Percentiles rank a stretch among this genome's conserved stretches.
These are phyloP conservation scores for Vishniacozyma victoriae DNA, from an alignment of 768 basidiomycete genomes.

Conservation along the genomic window DNA sequence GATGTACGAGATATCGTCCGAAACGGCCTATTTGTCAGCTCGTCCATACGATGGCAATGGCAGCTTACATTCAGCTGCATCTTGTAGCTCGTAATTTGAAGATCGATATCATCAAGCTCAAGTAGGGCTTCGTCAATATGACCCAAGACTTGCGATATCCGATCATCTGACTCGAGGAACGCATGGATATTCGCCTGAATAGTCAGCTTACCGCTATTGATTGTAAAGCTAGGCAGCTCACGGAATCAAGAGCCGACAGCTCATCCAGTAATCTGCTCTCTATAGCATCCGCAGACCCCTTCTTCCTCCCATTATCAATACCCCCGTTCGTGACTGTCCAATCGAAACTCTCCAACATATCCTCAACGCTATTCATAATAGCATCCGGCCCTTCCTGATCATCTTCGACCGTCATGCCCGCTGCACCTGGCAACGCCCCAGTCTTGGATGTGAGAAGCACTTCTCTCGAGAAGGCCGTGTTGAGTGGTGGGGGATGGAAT, in stretches of 20 bases:
- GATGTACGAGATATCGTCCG: slow-evolving; percentile 90
- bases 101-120: slow-evolving; percentile 86
- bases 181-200: slow-evolving; percentile 95
- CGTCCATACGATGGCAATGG: not conserved
- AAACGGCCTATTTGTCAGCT: slow-evolving; percentile 63
- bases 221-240: slow-evolving; percentile 43
- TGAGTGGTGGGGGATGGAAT: slow-evolving; percentile 42
- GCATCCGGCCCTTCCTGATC: slow-evolving; percentile 63
- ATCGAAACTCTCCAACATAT: slow-evolving; percentile 98
- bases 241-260: slow-evolving; percentile 87
- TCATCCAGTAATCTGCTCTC: slow-evolving; percentile 85
- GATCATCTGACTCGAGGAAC: slow-evolving; percentile 91
- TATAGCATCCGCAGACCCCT: slow-evolving; percentile 81
- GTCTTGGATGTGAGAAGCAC: slow-evolving; percentile 37
- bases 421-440: slow-evolving; percentile 29
- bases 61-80: slow-evolving; percentile 82
- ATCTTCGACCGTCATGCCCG: slow-evolving; percentile 54
- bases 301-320: slow-evolving; percentile 51
- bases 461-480: slow-evolving; percentile 45
- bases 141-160: slow-evolving; percentile 75
- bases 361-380: slow-evolving; percentile 86
- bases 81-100: slow-evolving; percentile 84
- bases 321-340: slow-evolving; percentile 56
- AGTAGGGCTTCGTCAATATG: slow-evolving; percentile 80
- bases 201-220: not conserved